Conservation (phyloP, 345 rosid species). For the Lepidium africanum region DNA sequence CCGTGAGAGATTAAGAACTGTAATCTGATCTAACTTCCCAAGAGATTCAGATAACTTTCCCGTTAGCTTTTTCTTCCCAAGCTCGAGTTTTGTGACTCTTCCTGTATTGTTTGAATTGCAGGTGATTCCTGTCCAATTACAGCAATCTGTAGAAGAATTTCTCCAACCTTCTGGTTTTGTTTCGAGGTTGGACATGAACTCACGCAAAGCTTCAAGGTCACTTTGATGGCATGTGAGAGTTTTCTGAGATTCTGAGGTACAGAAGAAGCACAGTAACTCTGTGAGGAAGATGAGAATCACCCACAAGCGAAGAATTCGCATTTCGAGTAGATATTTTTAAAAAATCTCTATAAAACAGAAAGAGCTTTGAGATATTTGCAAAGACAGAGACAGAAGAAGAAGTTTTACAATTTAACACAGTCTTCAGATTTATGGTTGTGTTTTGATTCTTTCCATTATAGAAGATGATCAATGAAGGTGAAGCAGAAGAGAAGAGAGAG, state of each 20-base stretch:
- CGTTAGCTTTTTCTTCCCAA: slow-evolving; percentile 27
- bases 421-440: not conserved
- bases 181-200: slow-evolving; percentile 34
- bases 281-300: slow-evolving; percentile 28
- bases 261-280: slow-evolving; percentile 30
- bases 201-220: slow-evolving; percentile 47
- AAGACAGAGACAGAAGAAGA: too few species aligned
- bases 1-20: slow-evolving; percentile 47
- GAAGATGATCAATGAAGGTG: slow-evolving; percentile 10
- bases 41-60: slow-evolving; percentile 50
- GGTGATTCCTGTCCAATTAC: slow-evolving; percentile 54
- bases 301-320: slow-evolving; percentile 40
- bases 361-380: not conserved
- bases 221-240: slow-evolving; percentile 37
- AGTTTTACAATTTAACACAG: too few species aligned
- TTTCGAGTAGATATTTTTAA: slow-evolving; percentile 2
- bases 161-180: slow-evolving; percentile 24
- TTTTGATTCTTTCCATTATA: slow-evolving; percentile 12
- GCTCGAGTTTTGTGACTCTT: slow-evolving; percentile 42
- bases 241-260: slow-evolving; percentile 30
- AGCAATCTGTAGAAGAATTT: slow-evolving; percentile 44
- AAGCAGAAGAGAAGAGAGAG: not conserved
- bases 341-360: not conserved
- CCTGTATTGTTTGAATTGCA: slow-evolving; percentile 31
- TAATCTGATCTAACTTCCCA: slow-evolving; percentile 38